Evolutionary conservation across 2,329 filamentous ascomycete species (phyloP).

Genomic region (Talaromyces sp.): DNA sequence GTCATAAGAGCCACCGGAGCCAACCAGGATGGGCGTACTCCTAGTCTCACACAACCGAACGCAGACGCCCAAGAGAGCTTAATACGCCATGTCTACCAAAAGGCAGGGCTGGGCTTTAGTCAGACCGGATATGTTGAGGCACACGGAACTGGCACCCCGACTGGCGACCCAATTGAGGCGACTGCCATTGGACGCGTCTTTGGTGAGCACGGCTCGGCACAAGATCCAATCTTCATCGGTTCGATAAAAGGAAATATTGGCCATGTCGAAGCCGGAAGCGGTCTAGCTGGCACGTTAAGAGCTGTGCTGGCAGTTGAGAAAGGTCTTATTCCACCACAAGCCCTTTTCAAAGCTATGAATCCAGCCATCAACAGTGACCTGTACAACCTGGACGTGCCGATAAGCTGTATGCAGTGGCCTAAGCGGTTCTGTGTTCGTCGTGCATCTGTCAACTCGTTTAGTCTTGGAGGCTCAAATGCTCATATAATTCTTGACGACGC

Average conservation of each 20-base stretch:
- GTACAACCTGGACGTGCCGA: slow-evolving; percentile 16
- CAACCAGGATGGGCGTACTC: slow-evolving; percentile 39
- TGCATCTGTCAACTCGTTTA: slow-evolving; percentile 32
- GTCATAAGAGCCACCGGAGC: slow-evolving; percentile 23
- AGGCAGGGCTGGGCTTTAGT: slow-evolving; percentile 31
- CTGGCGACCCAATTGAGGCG: slow-evolving; percentile 20
- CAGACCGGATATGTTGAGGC: slow-evolving; percentile 16
- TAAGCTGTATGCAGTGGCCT: slow-evolving; percentile 23
- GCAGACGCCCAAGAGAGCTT: slow-evolving; percentile 24
- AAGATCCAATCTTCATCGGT: slow-evolving; percentile 12
- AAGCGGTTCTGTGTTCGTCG: slow-evolving; percentile 8
- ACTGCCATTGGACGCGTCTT: slow-evolving; percentile 15
- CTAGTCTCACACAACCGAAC: slow-evolving; percentile 42
- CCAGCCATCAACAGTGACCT: slow-evolving; percentile 17
- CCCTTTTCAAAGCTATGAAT: slow-evolving; percentile 18
- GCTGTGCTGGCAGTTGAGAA: slow-evolving; percentile 21
- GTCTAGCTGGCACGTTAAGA: slow-evolving; percentile 24
- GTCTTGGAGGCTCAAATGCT: slow-evolving; percentile 31
- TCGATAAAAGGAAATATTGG: slow-evolving; percentile 28
- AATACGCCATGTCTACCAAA: slow-evolving; percentile 44
- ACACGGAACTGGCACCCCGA: slow-evolving; percentile 21
- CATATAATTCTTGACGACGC: slow-evolving; percentile 30
- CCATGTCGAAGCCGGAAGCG: slow-evolving; percentile 24
- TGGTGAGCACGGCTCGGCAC: not conserved
- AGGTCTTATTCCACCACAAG: slow-evolving; percentile 23